These are phyloP conservation scores for Chamaecrista fasciculata DNA, from an alignment of 306 rosid species.

Conservation along the genomic window DNA sequence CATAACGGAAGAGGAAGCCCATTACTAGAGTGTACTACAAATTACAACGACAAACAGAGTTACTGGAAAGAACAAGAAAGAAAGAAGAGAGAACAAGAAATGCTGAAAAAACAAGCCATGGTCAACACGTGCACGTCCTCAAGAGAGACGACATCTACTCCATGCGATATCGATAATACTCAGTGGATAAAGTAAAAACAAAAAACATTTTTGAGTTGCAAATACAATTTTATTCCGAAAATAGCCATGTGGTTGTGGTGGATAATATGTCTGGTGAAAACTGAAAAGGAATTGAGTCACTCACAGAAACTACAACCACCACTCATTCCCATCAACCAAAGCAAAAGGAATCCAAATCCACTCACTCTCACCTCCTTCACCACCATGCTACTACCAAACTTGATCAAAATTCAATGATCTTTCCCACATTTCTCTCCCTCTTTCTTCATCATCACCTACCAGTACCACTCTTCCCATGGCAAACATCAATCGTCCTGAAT, in stretches of 20 bases:
- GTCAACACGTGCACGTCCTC: neutral
- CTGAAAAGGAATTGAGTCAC: neutral
- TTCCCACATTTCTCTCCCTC: conserved; percentile 5
- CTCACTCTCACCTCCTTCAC: conserved; percentile 14
- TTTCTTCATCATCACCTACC: conserved; percentile 15
- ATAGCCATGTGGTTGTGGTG: neutral
- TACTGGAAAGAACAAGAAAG: too few relatives aligned
- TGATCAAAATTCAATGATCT: conserved; percentile 19
- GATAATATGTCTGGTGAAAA: neutral
- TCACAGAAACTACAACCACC: conserved; percentile 23
- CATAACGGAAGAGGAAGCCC: neutral
- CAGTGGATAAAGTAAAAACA: neutral
- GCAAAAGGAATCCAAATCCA: conserved; percentile 31
- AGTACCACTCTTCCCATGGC: neutral
- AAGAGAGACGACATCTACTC: neutral
- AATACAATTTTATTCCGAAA: neutral
- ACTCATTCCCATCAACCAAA: conserved; percentile 39
- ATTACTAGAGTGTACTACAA: neutral
- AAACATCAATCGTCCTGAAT: neutral
- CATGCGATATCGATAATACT: neutral
- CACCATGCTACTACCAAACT: conserved; percentile 17
- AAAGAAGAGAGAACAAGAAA: neutral
- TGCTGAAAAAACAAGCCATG: neutral
- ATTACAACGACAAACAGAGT: too few relatives aligned
- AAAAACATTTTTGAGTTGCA: too few relatives aligned